Base-by-base conservation (phyloP, 2,329 filamentous ascomycete genomes). In the Didymella lethalis region DNA sequence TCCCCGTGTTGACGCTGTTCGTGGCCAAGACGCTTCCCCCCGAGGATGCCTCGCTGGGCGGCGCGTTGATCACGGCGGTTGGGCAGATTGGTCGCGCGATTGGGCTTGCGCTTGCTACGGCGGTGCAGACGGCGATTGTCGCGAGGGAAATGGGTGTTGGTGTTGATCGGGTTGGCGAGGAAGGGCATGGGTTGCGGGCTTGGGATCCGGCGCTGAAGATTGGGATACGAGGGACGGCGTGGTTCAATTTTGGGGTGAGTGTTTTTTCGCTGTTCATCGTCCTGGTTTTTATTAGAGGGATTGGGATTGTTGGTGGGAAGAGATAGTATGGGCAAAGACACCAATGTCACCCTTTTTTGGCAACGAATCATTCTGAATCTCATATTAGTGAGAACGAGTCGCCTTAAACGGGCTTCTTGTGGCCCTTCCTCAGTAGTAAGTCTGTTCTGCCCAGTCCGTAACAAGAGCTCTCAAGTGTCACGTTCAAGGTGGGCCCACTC, bases 41-140 rank as follows among this genome's bases (percentile, higher is more conserved):
- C 0, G 84, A 86, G 48, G 88, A 91, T 61, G 88, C 91, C 67
- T 86, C 87, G 1, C 74, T 91, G 0, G 88, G 88, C 0, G 89
- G 88, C 0, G 89, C 87, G 0, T 81, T 90, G 8, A 85, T 91
- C 69, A 90, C 90, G 59, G 83, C 88, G 0, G 83, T 88, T 12
- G 86, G 85, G 0, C 87, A 90, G 67, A 79, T 90, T 31, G 88
- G 88, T 0, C 80, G 88, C 7, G 84, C 88, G 0, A 82, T 91
- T n/a, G 84, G 86, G 1, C 78, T 91, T 0, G 88, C 88, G 0
- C 80, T 91, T 31, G 85, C 83, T 2, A 90, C 88, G 0, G 86
- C 87, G 0, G 78, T 90, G 1, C 88, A 91, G 70, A 86, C 86
- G 0, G 83, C 85, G 0, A 83, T 89, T 32, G 66, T 69, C 38